These are phyloP conservation scores for Aspergillus bombycis DNA, from an alignment of 2,329 filamentous ascomycete species.

Conservation along the genomic window DNA sequence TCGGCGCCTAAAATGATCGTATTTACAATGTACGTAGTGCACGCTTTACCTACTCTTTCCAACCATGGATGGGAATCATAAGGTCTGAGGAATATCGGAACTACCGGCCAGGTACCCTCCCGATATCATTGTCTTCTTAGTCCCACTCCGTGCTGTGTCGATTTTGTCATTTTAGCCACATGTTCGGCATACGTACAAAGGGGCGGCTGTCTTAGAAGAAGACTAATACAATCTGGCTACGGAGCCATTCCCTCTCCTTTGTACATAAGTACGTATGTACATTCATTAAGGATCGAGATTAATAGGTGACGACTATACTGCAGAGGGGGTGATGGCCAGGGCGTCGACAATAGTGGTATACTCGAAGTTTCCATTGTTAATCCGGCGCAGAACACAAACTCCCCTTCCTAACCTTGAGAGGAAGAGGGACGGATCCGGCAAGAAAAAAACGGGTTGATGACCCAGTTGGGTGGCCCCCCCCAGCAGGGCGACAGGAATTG, in stretches of 20 bases:
- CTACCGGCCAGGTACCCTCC: not conserved
- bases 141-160: not conserved
- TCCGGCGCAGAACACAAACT: not conserved
- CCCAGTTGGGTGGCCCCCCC: slow-evolving; percentile 5
- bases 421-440: not conserved
- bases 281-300: not conserved
- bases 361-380: not conserved
- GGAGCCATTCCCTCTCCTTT: not conserved
- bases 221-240: not conserved
- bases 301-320: not conserved
- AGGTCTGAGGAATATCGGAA: not conserved
- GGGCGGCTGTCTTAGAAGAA: not conserved
- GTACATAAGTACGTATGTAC: not conserved
- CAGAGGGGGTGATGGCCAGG: not conserved
- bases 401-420: slow-evolving; percentile 1
- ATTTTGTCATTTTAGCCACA: slow-evolving; percentile 1
- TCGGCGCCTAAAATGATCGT: not conserved
- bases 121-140: slow-evolving; percentile 3
- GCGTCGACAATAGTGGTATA: not conserved
- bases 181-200: not conserved
- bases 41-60: slow-evolving; percentile 2
- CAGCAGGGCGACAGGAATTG: slow-evolving; percentile 10
- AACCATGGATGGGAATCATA: not conserved
- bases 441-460: slow-evolving; percentile 7
- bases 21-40: not conserved